Percentiles rank a stretch among this genome's conserved stretches.
Evolutionary conservation across 2,329 filamentous ascomycete genomes (phyloP).

Genomic region (Colletotrichum sp.): DNA sequence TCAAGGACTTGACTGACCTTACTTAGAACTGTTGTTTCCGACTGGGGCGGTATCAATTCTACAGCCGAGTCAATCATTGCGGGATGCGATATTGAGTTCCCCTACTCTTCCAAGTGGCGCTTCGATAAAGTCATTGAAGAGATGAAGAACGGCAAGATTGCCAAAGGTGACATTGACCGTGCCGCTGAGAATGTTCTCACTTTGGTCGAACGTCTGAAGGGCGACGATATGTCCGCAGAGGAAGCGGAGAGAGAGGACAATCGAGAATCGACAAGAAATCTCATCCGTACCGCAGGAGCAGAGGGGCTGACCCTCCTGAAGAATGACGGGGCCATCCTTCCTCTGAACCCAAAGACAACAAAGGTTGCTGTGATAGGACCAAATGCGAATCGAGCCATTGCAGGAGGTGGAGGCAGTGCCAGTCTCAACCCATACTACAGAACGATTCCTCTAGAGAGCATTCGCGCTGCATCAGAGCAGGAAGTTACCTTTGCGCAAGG

Average conservation of each 20-base stretch:
- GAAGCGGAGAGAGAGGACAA: slow-evolving; percentile 61
- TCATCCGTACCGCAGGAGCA: slow-evolving; percentile 65
- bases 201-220: slow-evolving; percentile 64
- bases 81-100: slow-evolving; percentile 64
- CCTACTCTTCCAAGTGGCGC: slow-evolving; percentile 58
- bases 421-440: slow-evolving; percentile 73
- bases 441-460: slow-evolving; percentile 67
- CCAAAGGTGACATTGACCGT: slow-evolving; percentile 54
- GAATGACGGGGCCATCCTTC: slow-evolving; percentile 63
- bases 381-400: slow-evolving; percentile 70
- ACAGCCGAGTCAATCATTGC: slow-evolving; percentile 58
- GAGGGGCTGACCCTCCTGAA: slow-evolving; percentile 70
- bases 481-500: slow-evolving; percentile 65
- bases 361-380: slow-evolving; percentile 71
- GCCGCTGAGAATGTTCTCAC: slow-evolving; percentile 65
- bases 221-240: slow-evolving; percentile 61
- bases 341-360: slow-evolving; percentile 56
- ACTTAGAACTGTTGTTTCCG: slow-evolving; percentile 57
- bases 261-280: slow-evolving; percentile 58
- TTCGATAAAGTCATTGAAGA: slow-evolving; percentile 62
- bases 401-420: slow-evolving; percentile 71
- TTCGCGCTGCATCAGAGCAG: slow-evolving; percentile 55
- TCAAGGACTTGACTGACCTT: neutral
- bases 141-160: slow-evolving; percentile 51
- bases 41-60: slow-evolving; percentile 64